Base-by-base conservation (phyloP, 768 basidiomycete genomes). In the Piloderma croceum region DNA sequence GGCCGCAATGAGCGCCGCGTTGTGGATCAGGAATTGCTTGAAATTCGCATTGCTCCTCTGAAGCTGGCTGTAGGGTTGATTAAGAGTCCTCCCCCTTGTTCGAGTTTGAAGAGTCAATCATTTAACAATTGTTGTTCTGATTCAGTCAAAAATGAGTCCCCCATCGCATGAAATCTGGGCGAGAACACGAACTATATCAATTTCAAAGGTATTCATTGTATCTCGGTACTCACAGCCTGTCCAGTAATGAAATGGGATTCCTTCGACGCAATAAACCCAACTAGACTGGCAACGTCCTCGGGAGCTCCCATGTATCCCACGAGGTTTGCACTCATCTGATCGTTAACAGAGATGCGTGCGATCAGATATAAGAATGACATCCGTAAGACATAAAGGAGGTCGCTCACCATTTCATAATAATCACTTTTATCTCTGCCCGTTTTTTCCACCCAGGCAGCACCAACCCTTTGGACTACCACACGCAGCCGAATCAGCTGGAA, bases 221-320 rank as follows among this genome's bases (percentile, higher is more conserved):
- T n/a, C n/a, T n/a, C n/a, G n/a, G n/a, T n/a, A n/a, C n/a, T n/a
- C n/a, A 29, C 27, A 15, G 10, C 19, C 35, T 46, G 33, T 50
- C 62, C 62, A 0, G 62, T 62, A 7, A 62, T 54, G 31, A 55
- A 60, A 9, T 39, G 27, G 3, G 62, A 52, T n/a, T 59, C 50
- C 31, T 53, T 49, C 7, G 57, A 54, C 5, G 58, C 62, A 21
- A 64, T 48, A 48, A 60, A 64, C 6, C 61, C 57, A 2, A 64
- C 62, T 4, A 64, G 22, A 7, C 38, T 39, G 1, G 62, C 59
- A 22, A 64, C 44, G 29, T 64, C 52, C 6, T 44, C 32, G 0
- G 59, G 43, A 6, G 39, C 45, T 13, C 53, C 51, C 36, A 56
- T 42, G 17, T 42, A 33, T 5, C 53, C 50, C 11, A 53, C 43